Evolutionary conservation across 169 alveolate species (phyloP), one percentile per base, ranked within the genome.

Genomic region (Amoebophrya sp.): DNA sequence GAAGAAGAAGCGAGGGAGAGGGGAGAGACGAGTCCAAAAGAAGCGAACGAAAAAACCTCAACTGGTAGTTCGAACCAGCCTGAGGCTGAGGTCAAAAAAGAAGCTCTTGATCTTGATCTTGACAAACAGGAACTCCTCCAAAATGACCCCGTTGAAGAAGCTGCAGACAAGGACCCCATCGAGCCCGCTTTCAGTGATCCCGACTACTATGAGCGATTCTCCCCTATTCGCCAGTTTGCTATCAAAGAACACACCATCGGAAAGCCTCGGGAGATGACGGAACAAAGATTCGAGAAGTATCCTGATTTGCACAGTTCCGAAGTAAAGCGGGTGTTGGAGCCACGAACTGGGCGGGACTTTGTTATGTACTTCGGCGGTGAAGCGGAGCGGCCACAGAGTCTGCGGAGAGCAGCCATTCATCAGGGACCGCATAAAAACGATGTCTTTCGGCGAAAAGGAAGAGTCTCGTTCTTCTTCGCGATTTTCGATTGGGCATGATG

Each of bases 161-260:
- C 65, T 18, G 65, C 65, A 12, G 18, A 6, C 29, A 6, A 12
- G 18, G 65, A 47, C 65, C 65, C 65, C 29, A 6, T 6, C 6
- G 76, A 53, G 76, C 76, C 76, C 76, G 76, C 76, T 10, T 10
- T 23, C n/a, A 53, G n/a, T 23, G 76, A 53, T 53, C 76, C 76
- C 76, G 76, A 23, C n/a, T 53, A 53, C 76, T 6, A 65, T 10
- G 33, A 6, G 33, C 83, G 33, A 10, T 65, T 1, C 2, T 1
- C 83, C 33, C 83, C 83, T 6, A 65, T 65, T 26, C 83, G 83
- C 3, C 2, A 26, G 83, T 65, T 65, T 36, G 83, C 83, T 6
- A 18, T 65, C 83, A 65, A 65, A 36, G 83, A 65, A 36, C 83
- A 65, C 83, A 65, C 83, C 36, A 65, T 65, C 83, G 83, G 83